Evolutionary conservation across 306 rosid genomes (phyloP), one percentile per base, ranked within the genome.

Genomic region (Inga laurina): DNA sequence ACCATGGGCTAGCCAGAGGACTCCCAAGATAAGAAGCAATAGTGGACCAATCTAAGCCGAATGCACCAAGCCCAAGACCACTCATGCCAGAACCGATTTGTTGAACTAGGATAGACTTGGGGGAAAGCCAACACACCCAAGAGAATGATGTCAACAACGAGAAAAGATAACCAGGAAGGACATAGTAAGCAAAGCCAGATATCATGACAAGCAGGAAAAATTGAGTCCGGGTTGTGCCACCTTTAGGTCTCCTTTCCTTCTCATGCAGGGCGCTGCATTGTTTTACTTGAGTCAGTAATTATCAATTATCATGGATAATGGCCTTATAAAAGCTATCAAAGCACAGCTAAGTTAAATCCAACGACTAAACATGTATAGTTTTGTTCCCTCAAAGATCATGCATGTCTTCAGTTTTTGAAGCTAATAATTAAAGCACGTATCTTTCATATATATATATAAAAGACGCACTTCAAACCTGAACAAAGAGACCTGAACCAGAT

Each of bases 1-100:
- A 91, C 91, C 90, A 88, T 18, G 93, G 93, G 76, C 90, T 89
- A 21, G 94, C 94, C 0, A 91, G 67, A 30, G 93, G 94, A 74
- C 89, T 89, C 9, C 89, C 87, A 44, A 88, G 87, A 81, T 86
- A 91, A 6, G 91, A n/a, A 21, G 90, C 76, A 76, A 91, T 83
- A 14, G 90, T 82, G 4, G 89, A 16, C 94, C 93, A 91, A 72
- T 91, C 94, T 11, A 91, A 44, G n/a, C 88, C 93, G 14, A 91
- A 82, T 39, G 93, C 78, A 16, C 90, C 90, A 35, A 91, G 43
- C n/a, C 93, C 94, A 41, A 91, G 91, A 61, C 94, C 94, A 0
- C 49, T 13, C 52, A 81, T 10, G 76, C 94, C 93, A 74, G 94
- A 91, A 37, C 94, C 93, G 43, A 91, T 30, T 81, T 89, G 93